Evolutionary conservation across 1,284 basidiomycete genomes (phyloP).

Genomic region (Marasmius sp.): DNA sequence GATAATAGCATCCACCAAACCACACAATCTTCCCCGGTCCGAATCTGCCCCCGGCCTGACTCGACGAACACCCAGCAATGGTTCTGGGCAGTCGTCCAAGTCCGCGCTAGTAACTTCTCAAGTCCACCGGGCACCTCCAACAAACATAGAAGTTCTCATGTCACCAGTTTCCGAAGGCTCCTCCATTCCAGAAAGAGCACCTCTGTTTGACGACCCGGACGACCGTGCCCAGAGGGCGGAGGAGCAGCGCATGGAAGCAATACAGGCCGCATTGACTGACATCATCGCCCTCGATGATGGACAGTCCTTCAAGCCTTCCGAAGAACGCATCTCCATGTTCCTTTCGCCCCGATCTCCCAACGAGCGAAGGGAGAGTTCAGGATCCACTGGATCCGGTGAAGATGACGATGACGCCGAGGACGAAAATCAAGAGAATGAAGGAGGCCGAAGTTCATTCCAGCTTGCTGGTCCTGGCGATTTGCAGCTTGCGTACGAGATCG

Average conservation of each 20-base stretch:
- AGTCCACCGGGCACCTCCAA: conserved; percentile 33
- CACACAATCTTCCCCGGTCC: conserved; percentile 29
- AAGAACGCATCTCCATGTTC: conserved; percentile 11
- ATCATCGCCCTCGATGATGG: conserved; percentile 84
- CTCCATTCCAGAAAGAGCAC: conserved; percentile 59
- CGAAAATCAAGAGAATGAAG: conserved; percentile 36
- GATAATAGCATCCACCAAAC: conserved; percentile 18
- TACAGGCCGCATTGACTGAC: conserved; percentile 90
- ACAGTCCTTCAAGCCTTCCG: conserved; percentile 10
- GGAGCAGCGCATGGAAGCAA: conserved; percentile 87
- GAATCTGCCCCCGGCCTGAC: conserved; percentile 39
- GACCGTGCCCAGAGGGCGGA: conserved; percentile 63
- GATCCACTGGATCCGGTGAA: conserved; percentile 42
- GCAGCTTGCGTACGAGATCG: conserved; percentile 82
- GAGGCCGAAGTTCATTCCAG: conserved; percentile 57
- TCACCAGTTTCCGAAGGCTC: conserved; percentile 55
- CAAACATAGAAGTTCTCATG: conserved; percentile 76
- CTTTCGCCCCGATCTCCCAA: conserved; percentile 12
- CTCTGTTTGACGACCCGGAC: conserved; percentile 78
- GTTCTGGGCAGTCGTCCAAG: conserved; percentile 31
- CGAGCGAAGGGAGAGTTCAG: conserved; percentile 25
- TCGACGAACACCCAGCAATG: conserved; percentile 34
- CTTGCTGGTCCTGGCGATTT: conserved; percentile 84
- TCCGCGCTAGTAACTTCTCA: conserved; percentile 30
- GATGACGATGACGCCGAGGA: conserved; percentile 43